Evolutionary conservation across 371 early-diverging fungal genomes (phyloP).

Genomic region (Rhizomucor miehei): DNA sequence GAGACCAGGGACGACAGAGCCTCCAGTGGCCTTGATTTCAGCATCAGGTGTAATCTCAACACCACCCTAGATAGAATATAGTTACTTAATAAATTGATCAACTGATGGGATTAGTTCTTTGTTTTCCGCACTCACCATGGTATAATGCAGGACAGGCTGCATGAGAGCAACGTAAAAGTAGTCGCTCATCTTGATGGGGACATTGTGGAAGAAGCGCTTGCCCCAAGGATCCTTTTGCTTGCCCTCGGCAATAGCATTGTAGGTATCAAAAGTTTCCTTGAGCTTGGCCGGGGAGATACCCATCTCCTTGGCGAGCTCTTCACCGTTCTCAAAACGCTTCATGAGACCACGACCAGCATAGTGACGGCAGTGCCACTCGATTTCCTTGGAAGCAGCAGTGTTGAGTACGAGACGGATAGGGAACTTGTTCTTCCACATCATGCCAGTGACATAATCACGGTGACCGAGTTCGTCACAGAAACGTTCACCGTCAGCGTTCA

Average conservation of each 20-base stretch:
- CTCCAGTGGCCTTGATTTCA: conserved; percentile 61
- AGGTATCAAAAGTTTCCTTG: conserved; percentile 75
- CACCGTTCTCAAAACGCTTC: conserved; percentile 72
- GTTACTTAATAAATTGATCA: background rate
- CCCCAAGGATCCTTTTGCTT: conserved; percentile 83
- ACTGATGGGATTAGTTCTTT: background rate
- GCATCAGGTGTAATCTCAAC: conserved; percentile 83
- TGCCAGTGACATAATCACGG: conserved; percentile 84
- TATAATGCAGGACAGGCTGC: conserved; percentile 93
- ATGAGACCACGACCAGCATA: conserved; percentile 91
- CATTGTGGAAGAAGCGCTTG: conserved; percentile 87
- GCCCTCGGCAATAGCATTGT: conserved; percentile 75
- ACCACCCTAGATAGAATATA: conserved; percentile 66
- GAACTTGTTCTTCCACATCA: conserved; percentile 81
- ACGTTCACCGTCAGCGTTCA: conserved; percentile 83
- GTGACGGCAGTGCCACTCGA: conserved; percentile 94
- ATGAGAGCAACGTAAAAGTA: conserved; percentile 85
- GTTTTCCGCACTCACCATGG: conserved; percentile 67
- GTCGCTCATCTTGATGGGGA: conserved; percentile 70
- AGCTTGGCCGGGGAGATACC: conserved; percentile 67
- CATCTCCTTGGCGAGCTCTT: conserved; percentile 81
- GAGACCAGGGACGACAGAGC: conserved; percentile 73
- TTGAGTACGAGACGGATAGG: conserved; percentile 87
- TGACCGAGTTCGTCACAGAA: conserved; percentile 93
- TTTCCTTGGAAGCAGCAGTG: conserved; percentile 82